Conservation (phyloP, 148 eudicot genomes). For the Arbutus unedo region DNA sequence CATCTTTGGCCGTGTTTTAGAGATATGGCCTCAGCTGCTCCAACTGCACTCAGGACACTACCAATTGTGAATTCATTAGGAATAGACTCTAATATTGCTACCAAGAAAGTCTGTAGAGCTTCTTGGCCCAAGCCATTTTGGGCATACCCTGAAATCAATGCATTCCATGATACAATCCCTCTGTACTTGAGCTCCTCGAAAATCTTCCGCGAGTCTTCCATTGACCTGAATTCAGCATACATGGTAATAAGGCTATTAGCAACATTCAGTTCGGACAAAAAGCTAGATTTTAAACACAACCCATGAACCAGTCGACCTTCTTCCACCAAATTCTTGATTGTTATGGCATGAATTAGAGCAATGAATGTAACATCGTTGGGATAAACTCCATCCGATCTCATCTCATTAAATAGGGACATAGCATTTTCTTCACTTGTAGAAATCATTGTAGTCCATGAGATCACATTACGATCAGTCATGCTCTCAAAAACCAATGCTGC, state of each 20-base stretch:
- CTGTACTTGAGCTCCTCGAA: conserved; percentile 53
- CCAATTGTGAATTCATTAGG: conserved; percentile 83
- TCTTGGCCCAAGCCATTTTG: conserved; percentile 58
- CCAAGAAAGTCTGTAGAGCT: conserved; percentile 55
- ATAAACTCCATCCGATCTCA: conserved; percentile 68
- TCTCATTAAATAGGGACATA: conserved; percentile 48
- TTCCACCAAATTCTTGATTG: conserved; percentile 36
- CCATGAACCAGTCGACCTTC: conserved; percentile 79
- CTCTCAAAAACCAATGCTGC: conserved; percentile 53
- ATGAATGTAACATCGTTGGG: conserved; percentile 81
- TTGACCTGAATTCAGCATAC: conserved; percentile 71
- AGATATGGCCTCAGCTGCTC: conserved; percentile 69
- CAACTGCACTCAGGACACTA: conserved; percentile 72
- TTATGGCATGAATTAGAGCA: conserved; percentile 64
- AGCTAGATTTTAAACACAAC: conserved; percentile 56
- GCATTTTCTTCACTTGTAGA: conserved; percentile 59
- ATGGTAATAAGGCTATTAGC: conserved; percentile 78
- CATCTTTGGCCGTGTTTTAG: conserved; percentile 66
- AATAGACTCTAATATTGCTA: conserved; percentile 36
- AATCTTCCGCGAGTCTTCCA: conserved; percentile 56
- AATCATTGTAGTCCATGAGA: conserved; percentile 92
- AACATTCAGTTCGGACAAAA: conserved; percentile 52
- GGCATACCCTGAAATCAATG: conserved; percentile 71
- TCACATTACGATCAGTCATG: conserved; percentile 63
- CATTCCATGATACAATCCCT: conserved; percentile 73